These are phyloP conservation scores for Akebia trifoliata DNA, from an alignment of 164 flowering plant species.

Conservation along the genomic window DNA sequence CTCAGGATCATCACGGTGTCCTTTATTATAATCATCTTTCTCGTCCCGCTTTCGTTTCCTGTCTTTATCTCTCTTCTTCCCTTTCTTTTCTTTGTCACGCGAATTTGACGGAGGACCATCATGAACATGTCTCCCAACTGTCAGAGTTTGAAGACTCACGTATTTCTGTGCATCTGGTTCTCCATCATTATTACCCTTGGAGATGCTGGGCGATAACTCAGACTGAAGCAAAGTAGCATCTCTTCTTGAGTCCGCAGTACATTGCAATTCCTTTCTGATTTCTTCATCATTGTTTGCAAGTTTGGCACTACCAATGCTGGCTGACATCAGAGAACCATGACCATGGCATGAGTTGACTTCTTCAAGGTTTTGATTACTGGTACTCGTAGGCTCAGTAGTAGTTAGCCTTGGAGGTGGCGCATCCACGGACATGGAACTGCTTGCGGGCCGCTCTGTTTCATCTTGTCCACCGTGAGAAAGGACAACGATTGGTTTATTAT, in stretches of 20 bases:
- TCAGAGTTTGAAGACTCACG: conserved; percentile 36
- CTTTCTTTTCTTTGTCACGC: conserved; percentile 31
- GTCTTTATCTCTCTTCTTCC: conserved; percentile 45
- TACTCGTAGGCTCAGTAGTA: conserved; percentile 36
- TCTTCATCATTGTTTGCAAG: conserved; percentile 52
- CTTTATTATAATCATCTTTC: conserved; percentile 31
- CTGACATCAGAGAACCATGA: conserved; percentile 73
- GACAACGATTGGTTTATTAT: conserved; percentile 33
- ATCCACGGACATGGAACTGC: conserved; percentile 90
- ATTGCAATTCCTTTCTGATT: conserved; percentile 69
- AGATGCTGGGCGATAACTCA: conserved; percentile 29
- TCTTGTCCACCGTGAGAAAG: conserved; percentile 42
- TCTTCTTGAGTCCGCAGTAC: conserved; percentile 88
- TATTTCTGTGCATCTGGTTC: conserved; percentile 34
- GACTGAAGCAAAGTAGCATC: conserved; percentile 22
- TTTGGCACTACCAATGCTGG: conserved; percentile 84
- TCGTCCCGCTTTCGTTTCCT: conserved; percentile 58
- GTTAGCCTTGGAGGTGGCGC: conserved; percentile 68
- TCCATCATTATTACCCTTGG: conserved; percentile 31
- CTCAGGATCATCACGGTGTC: conserved; percentile 54
- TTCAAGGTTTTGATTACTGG: conserved; percentile 56
- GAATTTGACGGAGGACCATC: conserved; percentile 23
- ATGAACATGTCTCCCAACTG: conserved; percentile 22
- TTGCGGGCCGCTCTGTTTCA: conserved; percentile 53
- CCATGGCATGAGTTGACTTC: conserved; percentile 82